Evolutionary conservation across 495 filamentous ascomycete species (phyloP), one percentile per base, ranked within the genome.

Genomic region (Penicillium longicatenatum): DNA sequence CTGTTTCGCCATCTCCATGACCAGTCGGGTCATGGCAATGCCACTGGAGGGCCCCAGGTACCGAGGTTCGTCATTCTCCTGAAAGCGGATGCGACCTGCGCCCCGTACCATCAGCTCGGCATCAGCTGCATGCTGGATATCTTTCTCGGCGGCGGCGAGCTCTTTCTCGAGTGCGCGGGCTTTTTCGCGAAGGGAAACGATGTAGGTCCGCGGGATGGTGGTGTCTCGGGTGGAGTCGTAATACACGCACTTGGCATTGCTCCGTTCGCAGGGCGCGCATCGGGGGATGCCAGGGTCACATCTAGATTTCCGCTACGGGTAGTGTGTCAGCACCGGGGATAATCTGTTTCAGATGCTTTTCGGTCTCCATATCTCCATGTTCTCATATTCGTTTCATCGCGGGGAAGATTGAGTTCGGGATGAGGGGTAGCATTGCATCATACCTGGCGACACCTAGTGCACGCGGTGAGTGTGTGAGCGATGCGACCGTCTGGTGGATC

Each of bases 1-100:
- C 57, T 89, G 86, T 66, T 93, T 98, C 45, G 93, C 93, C 64
- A 96, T 85, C 68, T 96, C 92, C 86, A 98, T 96, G 26, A 98
- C 89, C 63, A 97, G 75, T 33, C 93, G 85, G 17, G 92, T 93
- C 75, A 98, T 93, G 59, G 90, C 91, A 68, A 96, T 93, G 57
- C 93, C 93, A 69, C 93, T 97, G 11, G 91, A 93, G 11, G 93
- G 86, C 0, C 93, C 93, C 12, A 98, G 79, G 64, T 92, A 98
- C 56, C 92, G 87, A 11, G 91, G 84, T 69, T 94, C 92, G 62
- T 94, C 89, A 45, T 86, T 85, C 58, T 92, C 87, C 54, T 86
- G 82, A 47, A 97, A 85, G 19, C 84, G 86, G 54, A 97, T 91
- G 57, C 92, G 80, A 31, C 91, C 92, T 43, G 89, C 89, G 11